These are phyloP conservation scores for Monotropa hypopitys DNA, from an alignment of 179 eudicot genomes.

Conservation along the genomic window DNA sequence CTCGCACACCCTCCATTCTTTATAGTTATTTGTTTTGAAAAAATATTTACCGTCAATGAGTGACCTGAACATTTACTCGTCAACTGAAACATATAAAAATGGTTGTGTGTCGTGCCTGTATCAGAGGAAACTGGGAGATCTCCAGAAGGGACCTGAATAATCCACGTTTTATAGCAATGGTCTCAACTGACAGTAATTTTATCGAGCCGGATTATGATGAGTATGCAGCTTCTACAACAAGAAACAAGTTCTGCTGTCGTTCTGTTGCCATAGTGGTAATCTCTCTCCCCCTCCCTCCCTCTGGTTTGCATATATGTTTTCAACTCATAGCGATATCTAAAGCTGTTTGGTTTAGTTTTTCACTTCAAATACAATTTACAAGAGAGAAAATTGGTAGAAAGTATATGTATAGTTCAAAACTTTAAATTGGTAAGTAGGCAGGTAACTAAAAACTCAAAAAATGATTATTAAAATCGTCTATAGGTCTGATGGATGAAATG, in stretches of 20 bases:
- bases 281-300: conserved; percentile 19
- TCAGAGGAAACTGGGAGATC: conserved; percentile 72
- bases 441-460: no score
- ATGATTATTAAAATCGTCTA: no score
- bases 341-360: not conserved
- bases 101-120: not conserved
- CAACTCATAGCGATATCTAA: not conserved
- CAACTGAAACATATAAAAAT: not conserved
- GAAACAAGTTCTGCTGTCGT: conserved; percentile 49
- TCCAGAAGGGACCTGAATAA: conserved; percentile 43
- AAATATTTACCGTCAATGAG: not conserved
- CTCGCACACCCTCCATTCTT: no score
- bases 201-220: conserved; percentile 36
- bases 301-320: not conserved
- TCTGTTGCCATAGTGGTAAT: conserved; percentile 55
- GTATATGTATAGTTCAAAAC: not conserved
- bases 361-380: not conserved
- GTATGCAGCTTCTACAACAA: conserved; percentile 37
- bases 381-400: not conserved
- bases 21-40: no score
- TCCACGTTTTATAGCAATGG: conserved; percentile 37
- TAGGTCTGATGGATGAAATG: not conserved
- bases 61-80: not conserved
- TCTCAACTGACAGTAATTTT: conserved; percentile 38
- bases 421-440: not conserved